These are phyloP conservation scores for Kwoniella botswanensis DNA, from an alignment of 768 basidiomycete species.

Conservation along the genomic window DNA sequence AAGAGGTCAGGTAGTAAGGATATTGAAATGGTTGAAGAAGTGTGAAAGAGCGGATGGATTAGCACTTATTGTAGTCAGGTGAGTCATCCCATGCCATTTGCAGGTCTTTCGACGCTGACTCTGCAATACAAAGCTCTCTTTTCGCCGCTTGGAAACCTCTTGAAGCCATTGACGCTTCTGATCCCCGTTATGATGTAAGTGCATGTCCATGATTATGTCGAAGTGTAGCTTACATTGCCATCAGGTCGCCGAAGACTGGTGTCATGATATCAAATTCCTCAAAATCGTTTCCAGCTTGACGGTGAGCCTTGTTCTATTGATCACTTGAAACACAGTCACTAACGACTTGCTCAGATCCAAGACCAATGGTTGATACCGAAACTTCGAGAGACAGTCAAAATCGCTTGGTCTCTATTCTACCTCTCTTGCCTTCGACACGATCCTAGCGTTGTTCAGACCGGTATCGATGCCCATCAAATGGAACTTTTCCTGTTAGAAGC, in stretches of 20 bases:
- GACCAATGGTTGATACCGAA: constrained; percentile 43
- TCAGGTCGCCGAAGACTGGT: constrained; percentile 38
- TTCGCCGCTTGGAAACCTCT: constrained; percentile 35
- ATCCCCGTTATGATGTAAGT: constrained; percentile 37
- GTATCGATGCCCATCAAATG: constrained; percentile 38
- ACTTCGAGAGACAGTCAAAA: constrained; percentile 43
- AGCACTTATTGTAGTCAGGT: constrained; percentile 35
- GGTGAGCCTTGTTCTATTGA: constrained; percentile 26
- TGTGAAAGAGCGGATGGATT: constrained; percentile 39
- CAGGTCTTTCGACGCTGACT: neutral
- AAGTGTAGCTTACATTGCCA: neutral
- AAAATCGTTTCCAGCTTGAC: constrained; percentile 43
- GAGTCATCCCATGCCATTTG: constrained; percentile 12
- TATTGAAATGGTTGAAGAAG: constrained; percentile 52
- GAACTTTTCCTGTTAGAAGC: constrained; percentile 45
- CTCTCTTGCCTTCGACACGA: constrained; percentile 38
- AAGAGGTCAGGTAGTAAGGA: constrained; percentile 44
- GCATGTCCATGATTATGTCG: too few relatives aligned
- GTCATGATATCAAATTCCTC: constrained; percentile 44
- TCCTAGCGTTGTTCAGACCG: constrained; percentile 33
- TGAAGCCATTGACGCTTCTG: constrained; percentile 31
- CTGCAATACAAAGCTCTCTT: constrained; percentile 18
- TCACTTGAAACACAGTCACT: neutral
- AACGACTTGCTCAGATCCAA: constrained; percentile 34
- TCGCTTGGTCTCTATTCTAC: constrained; percentile 45